Base-by-base conservation (phyloP, 2,329 filamentous ascomycete genomes). In the Tolypocladium endophyticum region DNA sequence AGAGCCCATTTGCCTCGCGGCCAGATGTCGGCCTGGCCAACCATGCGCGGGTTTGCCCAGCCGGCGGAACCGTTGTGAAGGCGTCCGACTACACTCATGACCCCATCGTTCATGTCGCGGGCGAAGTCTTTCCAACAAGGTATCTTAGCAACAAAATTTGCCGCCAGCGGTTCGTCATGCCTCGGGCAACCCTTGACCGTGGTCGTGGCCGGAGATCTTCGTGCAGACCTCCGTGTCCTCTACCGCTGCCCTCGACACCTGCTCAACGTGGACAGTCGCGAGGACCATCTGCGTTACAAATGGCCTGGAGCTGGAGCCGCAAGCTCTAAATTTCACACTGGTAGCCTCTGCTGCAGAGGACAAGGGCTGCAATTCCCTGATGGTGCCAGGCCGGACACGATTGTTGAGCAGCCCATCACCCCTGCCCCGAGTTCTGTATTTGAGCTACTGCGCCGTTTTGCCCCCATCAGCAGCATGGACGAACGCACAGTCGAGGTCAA, bases 51-150 rank as follows among this genome's bases (percentile, higher is more conserved):
- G 82, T 96, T 18, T 92, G 92, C 0, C 77, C 87, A 59, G 92
- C 92, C 14, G 91, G 96, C 68, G 85, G 85, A 41, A 95, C 90
- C 0, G 83, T 87, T n/a, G 81, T 92, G 69, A 87, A 87, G 67
- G 87, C 90, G 0, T 73, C 83, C 1, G 83, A 81, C 11, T 67
- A 65, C n/a, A 87, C 95, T 60, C 83, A 87, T 25, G 87, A 93
- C 65, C 82, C 88, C 64, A 85, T 85, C 41, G 79, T 95, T 56
- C 85, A 95, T 8, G 81, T 96, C 33, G 96, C 96, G 92, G 91
- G 90, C 20, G 92, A 96, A 70, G 95, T 96, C 67, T 96, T 94
- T 73, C 92, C 92, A 1, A 90, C 87, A 0, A 89, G 92, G 9
- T 96, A 85, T 75, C 96, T 92, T 66, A 92, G 90, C 8, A 89